A percentile compares a stretch with the other conserved stretches of the same genome.
Conservation (phyloP, 169 alveolate genomes). For the Plasmodium sp. region DNA sequence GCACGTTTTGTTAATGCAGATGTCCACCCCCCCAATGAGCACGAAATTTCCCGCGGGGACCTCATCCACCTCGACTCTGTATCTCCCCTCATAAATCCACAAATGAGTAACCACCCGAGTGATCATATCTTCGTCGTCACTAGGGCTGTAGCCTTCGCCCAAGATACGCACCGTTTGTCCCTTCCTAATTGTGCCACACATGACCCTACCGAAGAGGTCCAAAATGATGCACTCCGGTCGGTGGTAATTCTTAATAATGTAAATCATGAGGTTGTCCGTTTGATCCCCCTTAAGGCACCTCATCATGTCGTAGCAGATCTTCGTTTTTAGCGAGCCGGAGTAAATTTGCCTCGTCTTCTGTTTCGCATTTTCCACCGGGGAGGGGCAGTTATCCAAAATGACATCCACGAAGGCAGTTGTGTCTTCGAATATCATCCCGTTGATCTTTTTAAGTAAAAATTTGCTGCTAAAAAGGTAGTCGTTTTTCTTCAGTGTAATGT, state of each 20-base stretch:
- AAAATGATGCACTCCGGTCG: constrained; percentile 92
- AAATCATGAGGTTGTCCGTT: constrained; percentile 91
- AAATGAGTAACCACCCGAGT: constrained; percentile 89
- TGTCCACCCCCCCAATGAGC: constrained; percentile 96
- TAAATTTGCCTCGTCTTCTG: constrained; percentile 83
- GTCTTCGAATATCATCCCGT: constrained; percentile 78
- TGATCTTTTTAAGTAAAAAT: constrained; percentile 78
- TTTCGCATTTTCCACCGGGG: constrained; percentile 81
- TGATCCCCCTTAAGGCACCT: constrained; percentile 76
- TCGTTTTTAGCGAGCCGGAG: constrained; percentile 85
- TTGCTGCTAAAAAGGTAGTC: constrained; percentile 73
- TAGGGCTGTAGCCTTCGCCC: constrained; percentile 94
- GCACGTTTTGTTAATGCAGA: constrained; percentile 91
- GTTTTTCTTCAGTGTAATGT: constrained; percentile 50
- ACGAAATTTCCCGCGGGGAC: constrained; percentile 95
- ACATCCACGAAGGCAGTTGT: constrained; percentile 92
- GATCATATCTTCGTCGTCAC: constrained; percentile 97
- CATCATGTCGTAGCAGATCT: constrained; percentile 75
- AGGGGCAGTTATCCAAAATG: constrained; percentile 83
- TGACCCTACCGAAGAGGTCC: constrained; percentile 96
- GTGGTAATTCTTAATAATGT: constrained; percentile 95
- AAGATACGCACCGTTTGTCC: constrained; percentile 96
- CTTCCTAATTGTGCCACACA: constrained; percentile 96
- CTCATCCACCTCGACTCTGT: constrained; percentile 91
- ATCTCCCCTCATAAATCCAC: constrained; percentile 95